Conservation (phyloP, 805 yeast species). For the Maudiozyma pseudohumilis region DNA sequence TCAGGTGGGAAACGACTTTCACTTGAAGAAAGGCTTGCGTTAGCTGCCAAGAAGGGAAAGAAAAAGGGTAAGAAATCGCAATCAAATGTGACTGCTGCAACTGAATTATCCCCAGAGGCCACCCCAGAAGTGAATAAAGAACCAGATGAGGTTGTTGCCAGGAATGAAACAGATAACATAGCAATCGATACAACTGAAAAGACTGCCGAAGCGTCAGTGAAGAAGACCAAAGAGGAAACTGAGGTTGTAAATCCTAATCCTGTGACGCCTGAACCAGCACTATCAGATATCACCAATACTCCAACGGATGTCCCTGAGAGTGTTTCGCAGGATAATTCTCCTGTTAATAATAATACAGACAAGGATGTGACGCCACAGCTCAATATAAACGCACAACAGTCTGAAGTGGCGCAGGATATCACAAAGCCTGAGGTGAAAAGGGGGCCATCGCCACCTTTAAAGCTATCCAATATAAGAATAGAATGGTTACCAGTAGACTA, state of each 20-base stretch:
- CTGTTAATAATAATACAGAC: neutral
- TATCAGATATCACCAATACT: neutral
- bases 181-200: neutral
- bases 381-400: too few species aligned
- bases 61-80: slow-evolving; percentile 21
- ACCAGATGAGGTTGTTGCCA: neutral
- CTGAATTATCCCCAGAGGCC: neutral
- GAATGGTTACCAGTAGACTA: slow-evolving; percentile 1
- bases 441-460: neutral
- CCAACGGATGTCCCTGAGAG: neutral
- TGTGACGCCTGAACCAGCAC: neutral
- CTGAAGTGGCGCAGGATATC: neutral
- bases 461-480: neutral
- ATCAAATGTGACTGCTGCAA: neutral
- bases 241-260: neutral
- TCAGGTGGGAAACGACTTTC: slow-evolving; percentile 46
- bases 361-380: too few species aligned
- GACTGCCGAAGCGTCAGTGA: neutral
- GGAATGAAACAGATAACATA: neutral
- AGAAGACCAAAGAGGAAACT: neutral
- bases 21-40: slow-evolving; percentile 74
- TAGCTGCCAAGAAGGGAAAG: slow-evolving; percentile 52
- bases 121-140: neutral
- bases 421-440: neutral
- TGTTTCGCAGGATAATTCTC: neutral